These are phyloP conservation scores for Penicillium diatomitis DNA, from an alignment of 495 filamentous ascomycete genomes.

Conservation along the genomic window DNA sequence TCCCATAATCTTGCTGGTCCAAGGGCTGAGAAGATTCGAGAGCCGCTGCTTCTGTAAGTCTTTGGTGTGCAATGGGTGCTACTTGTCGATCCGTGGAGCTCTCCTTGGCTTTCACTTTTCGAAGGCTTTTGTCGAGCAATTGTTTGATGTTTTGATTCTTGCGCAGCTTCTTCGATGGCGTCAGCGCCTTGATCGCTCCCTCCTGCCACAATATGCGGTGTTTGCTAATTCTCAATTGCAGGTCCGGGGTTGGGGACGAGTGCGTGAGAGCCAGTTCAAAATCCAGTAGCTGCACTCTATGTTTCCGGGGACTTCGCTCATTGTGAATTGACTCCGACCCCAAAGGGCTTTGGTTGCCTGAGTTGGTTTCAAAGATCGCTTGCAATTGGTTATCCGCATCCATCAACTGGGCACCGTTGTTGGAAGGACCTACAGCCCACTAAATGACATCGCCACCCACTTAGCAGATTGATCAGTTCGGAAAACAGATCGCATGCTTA, in stretches of 20 bases:
- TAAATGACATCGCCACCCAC: not conserved
- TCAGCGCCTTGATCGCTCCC: constrained; percentile 13
- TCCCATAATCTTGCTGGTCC: not conserved
- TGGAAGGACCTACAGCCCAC: constrained; percentile 15
- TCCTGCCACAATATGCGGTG: constrained; percentile 26
- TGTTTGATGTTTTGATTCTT: constrained; percentile 10
- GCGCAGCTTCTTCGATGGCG: constrained; percentile 9
- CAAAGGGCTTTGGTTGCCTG: constrained; percentile 6
- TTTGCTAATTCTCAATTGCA: constrained; percentile 25
- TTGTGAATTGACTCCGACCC: constrained; percentile 7
- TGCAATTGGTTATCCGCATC: constrained; percentile 33
- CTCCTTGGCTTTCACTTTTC: not conserved
- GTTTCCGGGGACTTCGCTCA: constrained; percentile 18
- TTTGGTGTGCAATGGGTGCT: not conserved
- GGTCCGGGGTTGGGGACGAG: constrained; percentile 15
- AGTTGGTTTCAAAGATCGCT: constrained; percentile 22
- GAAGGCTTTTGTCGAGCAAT: constrained; percentile 9
- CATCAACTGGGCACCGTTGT: constrained; percentile 19
- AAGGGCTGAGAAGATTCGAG: not conserved
- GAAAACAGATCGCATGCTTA: constrained; percentile 4
- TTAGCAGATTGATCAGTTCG: no score
- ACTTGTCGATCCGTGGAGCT: not conserved
- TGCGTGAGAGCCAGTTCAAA: constrained; percentile 32
- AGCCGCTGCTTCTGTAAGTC: no score
- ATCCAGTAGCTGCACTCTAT: constrained; percentile 25